phyloP scores from a whole-genome alignment of 805 yeast genomes.

The Zygosaccharomyces siamensis region DNA sequence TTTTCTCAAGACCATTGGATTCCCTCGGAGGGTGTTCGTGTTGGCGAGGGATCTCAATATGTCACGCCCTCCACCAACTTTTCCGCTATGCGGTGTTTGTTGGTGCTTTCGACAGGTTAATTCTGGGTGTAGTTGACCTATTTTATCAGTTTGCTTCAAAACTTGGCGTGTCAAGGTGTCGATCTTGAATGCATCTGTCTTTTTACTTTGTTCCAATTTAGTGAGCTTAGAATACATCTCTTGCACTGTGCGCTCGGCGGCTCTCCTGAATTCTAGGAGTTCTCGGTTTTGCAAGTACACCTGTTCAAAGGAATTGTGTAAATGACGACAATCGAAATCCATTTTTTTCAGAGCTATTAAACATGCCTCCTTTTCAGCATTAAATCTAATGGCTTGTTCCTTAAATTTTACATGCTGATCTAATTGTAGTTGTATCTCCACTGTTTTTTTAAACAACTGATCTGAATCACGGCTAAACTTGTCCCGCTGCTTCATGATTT shows the following conservation, averaged over 20 bases:
- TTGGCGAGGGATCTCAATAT: not conserved
- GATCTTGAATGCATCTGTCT: slow-evolving; percentile 1
- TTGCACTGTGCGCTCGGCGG: not conserved
- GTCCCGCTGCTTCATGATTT: not conserved
- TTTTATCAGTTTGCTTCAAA: not conserved
- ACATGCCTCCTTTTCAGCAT: not conserved
- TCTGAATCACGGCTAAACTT: not conserved
- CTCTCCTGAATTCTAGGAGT: not conserved
- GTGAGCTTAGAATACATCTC: not conserved
- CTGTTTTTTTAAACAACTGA: not conserved
- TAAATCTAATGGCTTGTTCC: not conserved
- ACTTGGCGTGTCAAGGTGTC: slow-evolving; percentile 3
- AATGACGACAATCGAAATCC: not conserved
- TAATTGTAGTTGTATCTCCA: not conserved
- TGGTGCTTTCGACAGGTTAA: not conserved
- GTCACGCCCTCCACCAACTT: not conserved
- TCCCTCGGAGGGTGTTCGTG: not conserved
- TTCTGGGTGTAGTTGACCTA: not conserved
- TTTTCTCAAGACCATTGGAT: not conserved
- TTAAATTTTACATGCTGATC: not conserved
- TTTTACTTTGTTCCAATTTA: not conserved
- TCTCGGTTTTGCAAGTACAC: not conserved
- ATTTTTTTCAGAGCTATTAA: not conserved
- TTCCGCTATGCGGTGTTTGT: not conserved
- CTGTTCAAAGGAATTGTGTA: not conserved